phyloP scores from a whole-genome alignment of 2,329 filamentous ascomycete species.

The Colletotrichum chrysophilum region DNA sequence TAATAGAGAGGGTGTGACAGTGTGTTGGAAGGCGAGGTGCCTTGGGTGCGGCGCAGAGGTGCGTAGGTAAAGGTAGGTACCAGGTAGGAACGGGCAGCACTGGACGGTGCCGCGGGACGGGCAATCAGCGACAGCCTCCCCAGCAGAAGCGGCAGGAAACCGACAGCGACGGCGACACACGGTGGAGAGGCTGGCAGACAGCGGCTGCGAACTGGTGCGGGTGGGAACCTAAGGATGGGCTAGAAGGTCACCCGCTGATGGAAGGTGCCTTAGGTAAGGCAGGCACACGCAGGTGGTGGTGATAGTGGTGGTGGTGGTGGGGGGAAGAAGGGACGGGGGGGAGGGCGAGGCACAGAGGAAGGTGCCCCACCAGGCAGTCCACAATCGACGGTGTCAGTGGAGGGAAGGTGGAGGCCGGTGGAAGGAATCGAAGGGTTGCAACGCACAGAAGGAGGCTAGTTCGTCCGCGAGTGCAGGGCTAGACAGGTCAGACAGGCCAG shows the following conservation, averaged over 20 bases:
- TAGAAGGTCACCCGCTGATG: neutral
- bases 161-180: neutral
- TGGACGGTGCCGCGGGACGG: neutral
- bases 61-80: too few species aligned
- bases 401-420: conserved; percentile 11
- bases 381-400: conserved; percentile 16
- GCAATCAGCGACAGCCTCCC: neutral
- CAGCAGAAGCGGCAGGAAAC: neutral
- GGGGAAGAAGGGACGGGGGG: neutral
- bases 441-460: conserved; percentile 20
- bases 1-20: neutral
- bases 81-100: neutral
- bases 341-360: neutral
- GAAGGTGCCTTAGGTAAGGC: neutral
- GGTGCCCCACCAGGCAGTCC: conserved; percentile 3
- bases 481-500: conserved; percentile 15
- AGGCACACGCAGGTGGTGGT: neutral
- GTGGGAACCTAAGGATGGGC: neutral
- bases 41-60: neutral
- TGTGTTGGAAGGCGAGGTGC: neutral
- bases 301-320: neutral
- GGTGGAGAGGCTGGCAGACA: neutral
- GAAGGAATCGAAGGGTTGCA: conserved; percentile 24
- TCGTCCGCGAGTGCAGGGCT: conserved; percentile 17
- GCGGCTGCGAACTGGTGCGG: neutral